phyloP scores from a whole-genome alignment of 2,329 filamentous ascomycete genomes.

The Epichloe festucae region DNA sequence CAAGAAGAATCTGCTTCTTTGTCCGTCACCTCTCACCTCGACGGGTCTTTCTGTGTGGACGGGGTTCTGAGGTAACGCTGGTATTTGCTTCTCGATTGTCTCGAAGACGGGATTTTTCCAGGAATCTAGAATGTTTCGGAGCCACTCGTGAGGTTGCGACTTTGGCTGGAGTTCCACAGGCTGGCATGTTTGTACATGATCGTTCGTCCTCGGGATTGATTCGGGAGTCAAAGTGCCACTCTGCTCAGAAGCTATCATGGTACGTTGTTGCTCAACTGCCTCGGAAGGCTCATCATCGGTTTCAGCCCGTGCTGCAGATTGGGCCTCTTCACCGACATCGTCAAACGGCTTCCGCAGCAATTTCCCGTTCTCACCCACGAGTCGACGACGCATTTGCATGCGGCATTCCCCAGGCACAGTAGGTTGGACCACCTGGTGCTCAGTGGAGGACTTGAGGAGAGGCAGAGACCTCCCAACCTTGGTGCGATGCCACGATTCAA shows the following conservation, averaged over 20 bases:
- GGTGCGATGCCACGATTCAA: constrained; percentile 23
- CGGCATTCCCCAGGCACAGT: not conserved
- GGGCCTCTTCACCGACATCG: constrained; percentile 11
- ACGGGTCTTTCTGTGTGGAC: not conserved
- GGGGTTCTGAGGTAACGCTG: constrained; percentile 19
- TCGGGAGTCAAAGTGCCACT: not conserved
- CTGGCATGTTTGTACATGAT: not conserved
- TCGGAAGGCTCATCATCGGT: too few species aligned
- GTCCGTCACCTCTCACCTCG: constrained; percentile 2
- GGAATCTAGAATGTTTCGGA: constrained; percentile 43
- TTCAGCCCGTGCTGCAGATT: too few species aligned
- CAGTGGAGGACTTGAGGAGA: not conserved
- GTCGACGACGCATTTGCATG: constrained; percentile 6
- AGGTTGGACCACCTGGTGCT: not conserved
- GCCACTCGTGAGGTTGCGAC: constrained; percentile 33
- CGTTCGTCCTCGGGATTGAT: not conserved
- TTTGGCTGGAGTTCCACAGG: constrained; percentile 3
- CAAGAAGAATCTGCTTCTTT: constrained; percentile 4
- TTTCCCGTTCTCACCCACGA: constrained; percentile 28
- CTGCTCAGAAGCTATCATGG: not conserved
- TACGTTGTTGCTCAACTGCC: not conserved
- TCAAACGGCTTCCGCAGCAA: constrained; percentile 33
- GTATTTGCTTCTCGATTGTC: constrained; percentile 31
- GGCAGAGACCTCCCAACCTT: constrained; percentile 15
- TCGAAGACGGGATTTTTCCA: constrained; percentile 73